Base-by-base conservation (phyloP, 2,329 filamentous ascomycete genomes). In the Fusarium sp. region DNA sequence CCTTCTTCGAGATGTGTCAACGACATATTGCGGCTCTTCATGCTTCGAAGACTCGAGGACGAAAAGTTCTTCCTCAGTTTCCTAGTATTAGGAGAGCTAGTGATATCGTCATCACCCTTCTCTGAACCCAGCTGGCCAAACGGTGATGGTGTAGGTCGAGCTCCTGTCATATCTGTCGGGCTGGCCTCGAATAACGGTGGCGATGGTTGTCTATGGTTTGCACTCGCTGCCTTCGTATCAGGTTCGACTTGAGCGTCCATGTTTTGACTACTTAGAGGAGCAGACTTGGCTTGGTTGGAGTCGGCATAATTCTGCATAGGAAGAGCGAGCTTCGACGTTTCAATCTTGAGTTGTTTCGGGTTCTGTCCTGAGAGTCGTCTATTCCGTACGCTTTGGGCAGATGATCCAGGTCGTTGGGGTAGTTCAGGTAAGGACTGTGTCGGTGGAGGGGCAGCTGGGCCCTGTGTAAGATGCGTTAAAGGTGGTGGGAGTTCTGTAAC, bases 311-410 rank as follows among this genome's bases (percentile, higher is more conserved):
- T 60, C 11, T 75, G 58, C 5, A 76, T 44, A 27, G 74, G 72
- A 20, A 74, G 68, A n/a, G 63, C 71, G 10, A 80, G 74, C 27
- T 79, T 80, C 2, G 76, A 73, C 0, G 94, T 98, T 80, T 98
- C 93, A 60, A 98, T 98, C 82, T 94, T 97, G 54, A 98, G 84
- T 76, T 95, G 92, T 78, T 93, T 95, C 17, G 88, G 84, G 75
- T 93, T 93, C 74, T 93, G 91, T 11, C 92, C 93, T 6, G 95
- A 97, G 35, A 97, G 83, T 68, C 95, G 89, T 66, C 95, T 88
- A 74, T 88, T 93, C 57, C 93, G 88, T 55, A 97, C 92, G 42
- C 90, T 86, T 73, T 81, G 81, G 0, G 80, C 77, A 5, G 84
- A 78, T 4, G 80, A 77, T 6, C 74, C 58, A 7, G 76, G 68